phyloP scores from a whole-genome alignment of 2,329 filamentous ascomycete genomes.

The Juglanconis juglandina region DNA sequence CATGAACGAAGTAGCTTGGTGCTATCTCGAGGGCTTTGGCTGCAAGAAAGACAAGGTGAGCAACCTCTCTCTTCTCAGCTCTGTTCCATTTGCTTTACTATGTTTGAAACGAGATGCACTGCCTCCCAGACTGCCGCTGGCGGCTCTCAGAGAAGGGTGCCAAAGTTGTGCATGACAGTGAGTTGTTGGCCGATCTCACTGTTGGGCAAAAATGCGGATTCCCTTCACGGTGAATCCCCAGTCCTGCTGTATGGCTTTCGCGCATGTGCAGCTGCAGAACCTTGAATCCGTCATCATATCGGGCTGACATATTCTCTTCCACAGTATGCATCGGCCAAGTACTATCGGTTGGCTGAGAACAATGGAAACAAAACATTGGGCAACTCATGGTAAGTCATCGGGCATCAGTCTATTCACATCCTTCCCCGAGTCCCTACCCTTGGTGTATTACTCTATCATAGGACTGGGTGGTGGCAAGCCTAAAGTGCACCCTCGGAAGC shows the following conservation, averaged over 20 bases:
- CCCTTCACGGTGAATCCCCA: neutral
- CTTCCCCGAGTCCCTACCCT: neutral
- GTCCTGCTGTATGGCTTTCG: constrained; percentile 1
- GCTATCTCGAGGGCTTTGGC: constrained; percentile 93
- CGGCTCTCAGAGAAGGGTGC: neutral
- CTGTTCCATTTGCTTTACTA: neutral
- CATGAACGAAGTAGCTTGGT: constrained; percentile 96
- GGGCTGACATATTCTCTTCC: constrained; percentile 43
- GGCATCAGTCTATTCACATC: constrained; percentile 18
- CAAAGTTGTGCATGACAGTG: neutral
- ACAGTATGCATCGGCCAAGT: constrained; percentile 78
- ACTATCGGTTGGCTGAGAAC: constrained; percentile 86
- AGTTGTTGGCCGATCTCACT: neutral
- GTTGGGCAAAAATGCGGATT: constrained; percentile 41
- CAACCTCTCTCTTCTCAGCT: neutral
- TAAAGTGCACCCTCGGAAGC: neutral
- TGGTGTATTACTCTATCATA: constrained; percentile 6
- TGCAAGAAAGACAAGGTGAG: constrained; percentile 98
- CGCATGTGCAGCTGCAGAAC: constrained; percentile 1
- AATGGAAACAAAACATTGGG: constrained; percentile 87
- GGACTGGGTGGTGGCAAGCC: neutral
- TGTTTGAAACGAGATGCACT: neutral
- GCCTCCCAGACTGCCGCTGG: constrained; percentile 9
- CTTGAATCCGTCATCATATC: constrained; percentile 34
- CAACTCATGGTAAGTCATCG: constrained; percentile 79